Evolutionary conservation across 2,329 filamentous ascomycete genomes (phyloP).

Genomic region (Exophiala alcalophila): DNA sequence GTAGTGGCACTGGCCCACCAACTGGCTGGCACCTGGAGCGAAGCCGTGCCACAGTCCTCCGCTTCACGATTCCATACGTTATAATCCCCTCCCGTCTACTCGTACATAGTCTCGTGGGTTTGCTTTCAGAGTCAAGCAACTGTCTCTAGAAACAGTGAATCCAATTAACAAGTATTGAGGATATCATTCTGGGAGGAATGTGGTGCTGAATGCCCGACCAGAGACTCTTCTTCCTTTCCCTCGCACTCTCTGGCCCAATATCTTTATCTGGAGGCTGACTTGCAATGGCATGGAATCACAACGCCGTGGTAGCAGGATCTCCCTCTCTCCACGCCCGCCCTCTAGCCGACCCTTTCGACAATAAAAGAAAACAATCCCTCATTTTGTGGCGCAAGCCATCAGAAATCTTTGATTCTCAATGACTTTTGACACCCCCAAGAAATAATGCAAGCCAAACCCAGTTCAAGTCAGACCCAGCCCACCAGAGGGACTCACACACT

Average conservation of each 20-base stretch:
- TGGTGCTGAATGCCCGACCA: slow-evolving; percentile 2
- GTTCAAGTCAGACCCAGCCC: slow-evolving; percentile 6
- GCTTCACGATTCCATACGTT: no score
- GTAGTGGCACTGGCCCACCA: no score
- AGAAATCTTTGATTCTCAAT: slow-evolving; percentile 21
- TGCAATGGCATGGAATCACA: slow-evolving; percentile 18
- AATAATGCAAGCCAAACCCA: slow-evolving; percentile 24
- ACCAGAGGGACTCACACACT: slow-evolving; percentile 13
- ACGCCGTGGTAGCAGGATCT: slow-evolving; percentile 13
- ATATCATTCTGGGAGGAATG: slow-evolving; percentile 15
- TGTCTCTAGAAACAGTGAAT: no score
- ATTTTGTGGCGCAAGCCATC: slow-evolving; percentile 20
- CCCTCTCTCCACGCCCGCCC: neutral
- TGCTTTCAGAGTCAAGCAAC: no score
- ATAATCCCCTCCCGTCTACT: no score
- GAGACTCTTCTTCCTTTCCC: neutral
- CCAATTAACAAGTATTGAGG: neutral
- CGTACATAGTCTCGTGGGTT: no score
- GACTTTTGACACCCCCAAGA: slow-evolving; percentile 23
- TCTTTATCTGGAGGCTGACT: slow-evolving; percentile 10
- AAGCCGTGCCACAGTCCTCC: no score
- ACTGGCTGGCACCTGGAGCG: no score
- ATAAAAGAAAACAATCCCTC: slow-evolving; percentile 14
- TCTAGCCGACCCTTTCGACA: slow-evolving; percentile 11
- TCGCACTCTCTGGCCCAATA: neutral